phyloP scores from a whole-genome alignment of 1,284 basidiomycete species.

The Porogramme epimiltina region DNA sequence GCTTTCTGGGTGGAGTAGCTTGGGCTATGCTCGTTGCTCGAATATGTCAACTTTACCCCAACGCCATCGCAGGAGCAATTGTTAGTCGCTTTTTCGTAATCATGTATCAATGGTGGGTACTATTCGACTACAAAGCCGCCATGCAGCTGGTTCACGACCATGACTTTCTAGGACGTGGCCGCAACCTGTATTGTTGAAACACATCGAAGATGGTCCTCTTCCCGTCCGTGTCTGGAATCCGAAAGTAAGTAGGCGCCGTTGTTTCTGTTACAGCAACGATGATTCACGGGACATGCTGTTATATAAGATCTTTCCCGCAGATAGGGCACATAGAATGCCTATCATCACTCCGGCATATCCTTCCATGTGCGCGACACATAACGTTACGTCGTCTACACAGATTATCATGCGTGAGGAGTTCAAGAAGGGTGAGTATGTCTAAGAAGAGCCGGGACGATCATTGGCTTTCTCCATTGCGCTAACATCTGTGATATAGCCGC shows the following conservation, averaged over 20 bases:
- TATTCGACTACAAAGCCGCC: not conserved
- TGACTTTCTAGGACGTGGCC: conserved; percentile 85
- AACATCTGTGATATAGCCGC: conserved; percentile 71
- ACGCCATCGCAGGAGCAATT: conserved; percentile 91
- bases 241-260: conserved; percentile 75
- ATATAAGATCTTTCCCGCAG: conserved; percentile 92
- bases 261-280: too few species aligned
- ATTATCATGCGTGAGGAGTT: conserved; percentile 97
- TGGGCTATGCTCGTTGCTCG: conserved; percentile 99
- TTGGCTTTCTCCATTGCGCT: too few species aligned
- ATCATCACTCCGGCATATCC: conserved; percentile 99
- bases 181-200: conserved; percentile 93
- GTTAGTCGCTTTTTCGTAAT: conserved; percentile 98
- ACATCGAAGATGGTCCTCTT: conserved; percentile 94
- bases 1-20: conserved; percentile 97
- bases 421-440: conserved; percentile 68
- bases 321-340: conserved; percentile 97
- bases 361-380: conserved; percentile 99
- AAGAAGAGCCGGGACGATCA: not conserved
- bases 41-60: conserved; percentile 98
- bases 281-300: too few species aligned
- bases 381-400: conserved; percentile 94
- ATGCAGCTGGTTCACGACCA: not conserved
- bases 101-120: conserved; percentile 88
- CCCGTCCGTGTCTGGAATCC: conserved; percentile 99